Percentiles rank a stretch among this genome's conserved stretches.
Conservation (phyloP, 495 filamentous ascomycete species). For the Talaromyces adpressus region DNA sequence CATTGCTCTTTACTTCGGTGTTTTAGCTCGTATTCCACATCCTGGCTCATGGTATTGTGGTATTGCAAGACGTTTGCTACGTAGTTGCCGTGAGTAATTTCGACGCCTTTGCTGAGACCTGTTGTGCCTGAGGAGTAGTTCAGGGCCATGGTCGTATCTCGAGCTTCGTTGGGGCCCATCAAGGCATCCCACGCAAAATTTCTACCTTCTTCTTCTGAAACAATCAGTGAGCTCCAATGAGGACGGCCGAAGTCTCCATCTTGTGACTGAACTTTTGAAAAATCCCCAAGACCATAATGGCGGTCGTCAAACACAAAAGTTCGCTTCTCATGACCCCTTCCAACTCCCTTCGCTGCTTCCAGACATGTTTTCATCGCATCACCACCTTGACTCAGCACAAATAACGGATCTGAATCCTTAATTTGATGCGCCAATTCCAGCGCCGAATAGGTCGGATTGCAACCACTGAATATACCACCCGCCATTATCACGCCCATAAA, state of each 20-base stretch:
- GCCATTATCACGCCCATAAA: constrained; percentile 68
- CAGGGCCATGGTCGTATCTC: constrained; percentile 29
- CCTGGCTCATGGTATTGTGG: constrained; percentile 20
- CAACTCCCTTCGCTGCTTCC: constrained; percentile 14
- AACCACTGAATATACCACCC: constrained; percentile 72
- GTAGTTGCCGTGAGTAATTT: constrained; percentile 37
- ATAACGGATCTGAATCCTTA: constrained; percentile 27
- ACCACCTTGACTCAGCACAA: constrained; percentile 27
- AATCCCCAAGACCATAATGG: constrained; percentile 14
- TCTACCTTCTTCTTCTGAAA: constrained; percentile 2
- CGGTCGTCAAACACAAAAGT: constrained; percentile 15
- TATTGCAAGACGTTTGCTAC: constrained; percentile 36
- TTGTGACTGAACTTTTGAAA: constrained; percentile 14
- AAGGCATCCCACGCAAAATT: constrained; percentile 19
- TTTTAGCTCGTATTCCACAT: constrained; percentile 20
- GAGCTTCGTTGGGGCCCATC: constrained; percentile 27
- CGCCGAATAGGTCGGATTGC: constrained; percentile 34
- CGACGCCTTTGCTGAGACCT: constrained; percentile 42
- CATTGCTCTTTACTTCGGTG: constrained; percentile 20
- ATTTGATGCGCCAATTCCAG: constrained; percentile 36
- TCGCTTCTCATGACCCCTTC: constrained; percentile 27
- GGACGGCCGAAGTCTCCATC: constrained; percentile 18
- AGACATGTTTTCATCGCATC: constrained; percentile 10
- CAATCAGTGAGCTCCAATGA: constrained; percentile 25
- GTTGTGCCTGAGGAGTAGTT: constrained; percentile 45